Conservation (phyloP, 106 monocot genomes). For the Allium cepa region DNA sequence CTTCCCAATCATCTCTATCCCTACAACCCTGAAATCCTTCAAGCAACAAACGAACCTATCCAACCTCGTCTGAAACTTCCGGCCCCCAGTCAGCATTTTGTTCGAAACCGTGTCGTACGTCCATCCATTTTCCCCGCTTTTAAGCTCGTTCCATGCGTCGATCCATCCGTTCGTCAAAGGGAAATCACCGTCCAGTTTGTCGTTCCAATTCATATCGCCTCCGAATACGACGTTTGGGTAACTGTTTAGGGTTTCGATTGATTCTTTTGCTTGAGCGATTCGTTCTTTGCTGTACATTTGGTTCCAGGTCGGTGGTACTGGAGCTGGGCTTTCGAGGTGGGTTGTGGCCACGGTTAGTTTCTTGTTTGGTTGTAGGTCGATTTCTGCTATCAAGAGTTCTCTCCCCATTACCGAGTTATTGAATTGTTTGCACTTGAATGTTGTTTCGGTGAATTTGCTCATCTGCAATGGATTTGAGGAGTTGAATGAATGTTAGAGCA, state of each 20-base stretch:
- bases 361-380: slow-evolving; percentile 18
- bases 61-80: slow-evolving; percentile 59
- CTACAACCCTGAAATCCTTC: slow-evolving; percentile 46
- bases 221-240: slow-evolving; percentile 45
- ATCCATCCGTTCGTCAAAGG: slow-evolving; percentile 49
- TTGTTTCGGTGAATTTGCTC: slow-evolving; percentile 49
- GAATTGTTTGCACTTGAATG: slow-evolving; percentile 41
- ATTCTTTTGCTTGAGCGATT: slow-evolving; percentile 43
- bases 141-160: slow-evolving; percentile 49
- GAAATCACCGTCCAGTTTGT: slow-evolving; percentile 52
- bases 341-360: slow-evolving; percentile 43
- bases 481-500: no score
- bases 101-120: slow-evolving; percentile 70
- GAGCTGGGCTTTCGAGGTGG: slow-evolving; percentile 69
- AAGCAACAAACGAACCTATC: slow-evolving; percentile 64
- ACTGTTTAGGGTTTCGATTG: slow-evolving; percentile 25
- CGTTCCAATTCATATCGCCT: slow-evolving; percentile 87
- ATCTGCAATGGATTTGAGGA: slow-evolving; percentile 26
- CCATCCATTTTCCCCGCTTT: slow-evolving; percentile 42
- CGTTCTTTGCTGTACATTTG: slow-evolving; percentile 60
- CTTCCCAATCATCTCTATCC: slow-evolving; percentile 75
- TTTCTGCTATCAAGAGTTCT: slow-evolving; percentile 46
- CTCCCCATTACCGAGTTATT: slow-evolving; percentile 61
- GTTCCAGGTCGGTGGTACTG: slow-evolving; percentile 54
- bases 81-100: slow-evolving; percentile 39